Percentiles rank a stretch among this genome's conserved stretches.
phyloP scores from a whole-genome alignment of 805 yeast genomes.

The Spathaspora girioi region DNA sequence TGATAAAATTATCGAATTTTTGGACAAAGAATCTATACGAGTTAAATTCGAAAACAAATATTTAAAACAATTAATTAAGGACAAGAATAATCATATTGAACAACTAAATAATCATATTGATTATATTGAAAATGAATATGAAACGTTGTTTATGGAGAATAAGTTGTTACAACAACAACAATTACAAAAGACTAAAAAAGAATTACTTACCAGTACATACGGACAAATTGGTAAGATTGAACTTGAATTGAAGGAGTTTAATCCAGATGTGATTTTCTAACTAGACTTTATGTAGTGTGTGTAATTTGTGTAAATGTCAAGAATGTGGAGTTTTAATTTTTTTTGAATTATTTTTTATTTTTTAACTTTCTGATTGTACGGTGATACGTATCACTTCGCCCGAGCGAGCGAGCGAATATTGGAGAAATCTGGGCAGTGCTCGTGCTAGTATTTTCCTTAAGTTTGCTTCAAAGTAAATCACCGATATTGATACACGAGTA shows the following conservation, averaged over 20 bases:
- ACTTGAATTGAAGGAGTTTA: slow-evolving; percentile 12
- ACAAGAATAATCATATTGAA: slow-evolving; percentile 14
- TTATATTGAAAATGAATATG: slow-evolving; percentile 19
- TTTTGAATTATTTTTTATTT: background rate
- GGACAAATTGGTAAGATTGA: slow-evolving; percentile 7
- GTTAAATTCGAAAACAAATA: slow-evolving; percentile 33
- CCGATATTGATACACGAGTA: background rate
- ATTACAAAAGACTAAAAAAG: background rate
- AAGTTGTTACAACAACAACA: slow-evolving; percentile 1
- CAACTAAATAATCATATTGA: slow-evolving; percentile 23
- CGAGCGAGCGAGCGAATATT: background rate
- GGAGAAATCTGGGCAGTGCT: background rate
- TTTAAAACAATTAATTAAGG: slow-evolving; percentile 19
- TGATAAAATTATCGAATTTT: slow-evolving; percentile 23
- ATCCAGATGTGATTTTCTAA: slow-evolving; percentile 9
- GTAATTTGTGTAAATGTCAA: background rate
- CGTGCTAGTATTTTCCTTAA: background rate
- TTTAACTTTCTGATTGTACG: background rate
- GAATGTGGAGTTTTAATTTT: background rate
- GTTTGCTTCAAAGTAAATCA: background rate
- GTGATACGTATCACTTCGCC: too few relatives aligned
- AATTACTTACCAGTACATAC: slow-evolving; percentile 7
- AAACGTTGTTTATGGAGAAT: slow-evolving; percentile 6
- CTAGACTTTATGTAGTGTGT: background rate
- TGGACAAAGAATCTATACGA: slow-evolving; percentile 28